Evolutionary conservation across 805 yeast species (phyloP), one percentile per base, ranked within the genome.

Genomic region (Kuraishia piskuri): DNA sequence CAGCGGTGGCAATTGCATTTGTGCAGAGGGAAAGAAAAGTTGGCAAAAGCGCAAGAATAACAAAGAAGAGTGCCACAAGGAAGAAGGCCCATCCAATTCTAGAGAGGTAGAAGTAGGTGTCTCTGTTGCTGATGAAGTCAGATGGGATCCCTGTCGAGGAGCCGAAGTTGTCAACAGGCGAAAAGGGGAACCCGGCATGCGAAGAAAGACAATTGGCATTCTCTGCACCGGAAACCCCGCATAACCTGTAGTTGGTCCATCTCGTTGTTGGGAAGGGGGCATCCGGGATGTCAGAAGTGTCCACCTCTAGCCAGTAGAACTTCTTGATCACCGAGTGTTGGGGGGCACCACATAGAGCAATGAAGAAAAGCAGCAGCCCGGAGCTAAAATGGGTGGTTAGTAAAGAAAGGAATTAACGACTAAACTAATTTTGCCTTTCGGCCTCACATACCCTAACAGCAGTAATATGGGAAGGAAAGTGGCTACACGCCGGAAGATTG

Each of bases 221-320:
- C 47, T 64, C 57, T 54, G 72, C 65, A 17, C 61, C 63, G 44
- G 61, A 65, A 6, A 31, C 40, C 14, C 40, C 40, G 61, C 84
- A 78, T 51, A 76, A 74, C 57, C 85, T 83, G 78, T 92, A 91
- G 68, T 80, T 80, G 10, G 91, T 86, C 97, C 97, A 91, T 61
- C 91, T 82, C 2, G 89, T 73, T 17, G 68, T 64, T 2, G 61
- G 53, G 25, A 76, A 70, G 54, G 74, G 71, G 1, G 82, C 76
- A 47, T 69, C 66, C 58, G 75, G 53, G 54, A 84, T 79, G 46
- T 66, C 69, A 3, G 78, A 63, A 50, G 96, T 90, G 61, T 83
- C 84, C 24, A 90, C 96, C 63, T 82, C 74, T 46, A 91, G 64
- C 91, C 94, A 90, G 71, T 86, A 90, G 68, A 89, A 86, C 55